These are phyloP conservation scores for Trichoderma sp. DNA, from an alignment of 2,329 filamentous ascomycete genomes.

Conservation along the genomic window DNA sequence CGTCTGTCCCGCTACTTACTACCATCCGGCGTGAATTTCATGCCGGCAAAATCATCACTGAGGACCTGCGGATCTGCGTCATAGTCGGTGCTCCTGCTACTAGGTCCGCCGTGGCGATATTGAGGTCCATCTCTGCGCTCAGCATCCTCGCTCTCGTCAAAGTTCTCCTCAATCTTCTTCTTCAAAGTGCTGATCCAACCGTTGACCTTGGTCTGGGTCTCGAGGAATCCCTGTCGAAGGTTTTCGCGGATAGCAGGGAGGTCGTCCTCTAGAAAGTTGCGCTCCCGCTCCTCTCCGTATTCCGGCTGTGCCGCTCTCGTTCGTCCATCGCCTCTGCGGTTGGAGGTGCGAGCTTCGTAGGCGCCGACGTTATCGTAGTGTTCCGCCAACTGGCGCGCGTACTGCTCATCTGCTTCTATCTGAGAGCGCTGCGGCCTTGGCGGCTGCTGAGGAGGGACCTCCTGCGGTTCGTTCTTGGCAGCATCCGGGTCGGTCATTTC, in stretches of 20 bases:
- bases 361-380: conserved; percentile 70
- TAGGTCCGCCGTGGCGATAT: conserved; percentile 55
- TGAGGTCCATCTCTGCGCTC: conserved; percentile 32
- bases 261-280: conserved; percentile 94
- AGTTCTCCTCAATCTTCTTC: conserved; percentile 90
- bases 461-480: conserved; percentile 49
- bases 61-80: conserved; percentile 91
- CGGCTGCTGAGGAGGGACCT: conserved; percentile 68
- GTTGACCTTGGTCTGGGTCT: conserved; percentile 92
- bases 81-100: conserved; percentile 81
- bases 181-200: conserved; percentile 87
- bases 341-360: conserved; percentile 56
- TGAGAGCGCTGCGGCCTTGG: conserved; percentile 76
- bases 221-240: conserved; percentile 87
- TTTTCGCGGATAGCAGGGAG: conserved; percentile 91
- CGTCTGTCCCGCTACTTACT: conserved; percentile 44
- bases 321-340: conserved; percentile 40
- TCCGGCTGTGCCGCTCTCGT: conserved; percentile 28
- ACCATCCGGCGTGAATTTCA: conserved; percentile 60
- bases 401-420: conserved; percentile 84
- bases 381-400: conserved; percentile 87
- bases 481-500: conserved; percentile 80
- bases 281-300: conserved; percentile 55
- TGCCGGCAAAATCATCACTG: conserved; percentile 80
- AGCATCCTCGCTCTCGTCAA: conserved; percentile 62